Conservation (phyloP, 2,329 filamentous ascomycete species). For the Diaporthe amygdali region DNA sequence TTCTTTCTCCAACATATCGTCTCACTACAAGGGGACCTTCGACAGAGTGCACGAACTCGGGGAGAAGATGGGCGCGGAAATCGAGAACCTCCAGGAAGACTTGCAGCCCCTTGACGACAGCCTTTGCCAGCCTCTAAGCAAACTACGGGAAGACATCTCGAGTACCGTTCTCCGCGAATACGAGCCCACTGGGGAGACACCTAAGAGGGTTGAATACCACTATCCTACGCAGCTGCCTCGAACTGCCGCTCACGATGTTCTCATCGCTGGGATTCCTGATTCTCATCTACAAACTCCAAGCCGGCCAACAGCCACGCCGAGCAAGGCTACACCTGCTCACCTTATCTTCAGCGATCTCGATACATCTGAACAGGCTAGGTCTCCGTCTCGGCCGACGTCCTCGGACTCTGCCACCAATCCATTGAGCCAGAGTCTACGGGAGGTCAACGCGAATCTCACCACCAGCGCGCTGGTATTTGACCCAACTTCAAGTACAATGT, state of each 20-base stretch:
- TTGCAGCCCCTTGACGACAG: conserved; percentile 65
- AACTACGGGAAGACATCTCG: conserved; percentile 73
- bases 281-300: conserved; percentile 24
- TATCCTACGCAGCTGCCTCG: conserved; percentile 80
- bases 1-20: conserved; percentile 74
- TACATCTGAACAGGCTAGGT: conserved; percentile 27
- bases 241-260: conserved; percentile 59
- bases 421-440: conserved; percentile 54
- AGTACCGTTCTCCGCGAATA: conserved; percentile 77
- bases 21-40: conserved; percentile 72
- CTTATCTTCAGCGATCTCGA: conserved; percentile 33
- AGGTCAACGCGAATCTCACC: conserved; percentile 57
- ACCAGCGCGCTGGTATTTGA: conserved; percentile 46
- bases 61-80: conserved; percentile 67
- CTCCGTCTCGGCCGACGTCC: conserved; percentile 30
- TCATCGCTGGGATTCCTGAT: conserved; percentile 49
- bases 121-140: conserved; percentile 71
- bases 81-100: conserved; percentile 61
- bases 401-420: conserved; percentile 33
- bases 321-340: conserved; percentile 35
- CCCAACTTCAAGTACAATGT: conserved; percentile 46
- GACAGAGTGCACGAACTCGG: conserved; percentile 72
- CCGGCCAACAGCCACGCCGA: conserved; percentile 33
- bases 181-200: conserved; percentile 82
- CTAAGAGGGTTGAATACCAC: conserved; percentile 79